phyloP scores from a whole-genome alignment of 2,329 filamentous ascomycete species.

The Talaromyces verruculosus region DNA sequence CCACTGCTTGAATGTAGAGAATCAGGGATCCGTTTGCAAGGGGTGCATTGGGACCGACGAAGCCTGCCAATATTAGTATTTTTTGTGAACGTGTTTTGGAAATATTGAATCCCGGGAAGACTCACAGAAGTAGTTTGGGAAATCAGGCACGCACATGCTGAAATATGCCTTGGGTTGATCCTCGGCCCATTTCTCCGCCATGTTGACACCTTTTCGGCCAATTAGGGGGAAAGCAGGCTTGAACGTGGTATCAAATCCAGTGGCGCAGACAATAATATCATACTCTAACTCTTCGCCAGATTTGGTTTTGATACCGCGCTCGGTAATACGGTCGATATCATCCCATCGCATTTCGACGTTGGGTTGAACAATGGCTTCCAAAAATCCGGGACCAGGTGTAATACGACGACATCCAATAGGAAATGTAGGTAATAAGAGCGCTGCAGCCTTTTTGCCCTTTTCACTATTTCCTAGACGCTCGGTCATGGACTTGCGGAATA shows the following conservation, averaged over 20 bases:
- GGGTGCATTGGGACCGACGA: not conserved
- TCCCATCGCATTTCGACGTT: not conserved
- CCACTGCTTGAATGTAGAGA: not conserved
- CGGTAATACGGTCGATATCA: not conserved
- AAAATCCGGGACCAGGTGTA: not conserved
- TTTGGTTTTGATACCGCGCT: not conserved
- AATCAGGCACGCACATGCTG: not conserved
- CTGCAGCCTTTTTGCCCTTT: slow-evolving; percentile 4
- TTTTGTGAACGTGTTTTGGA: not conserved
- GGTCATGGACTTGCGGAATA: slow-evolving; percentile 13
- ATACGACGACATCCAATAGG: slow-evolving; percentile 13
- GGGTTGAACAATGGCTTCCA: not conserved
- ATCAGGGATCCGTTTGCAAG: not conserved
- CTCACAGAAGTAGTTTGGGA: not conserved
- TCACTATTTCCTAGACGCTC: slow-evolving; percentile 8
- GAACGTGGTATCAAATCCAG: slow-evolving; percentile 7
- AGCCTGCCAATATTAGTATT: not conserved
- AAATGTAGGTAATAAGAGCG: slow-evolving; percentile 10
- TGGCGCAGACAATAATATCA: slow-evolving; percentile 8
- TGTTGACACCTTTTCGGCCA: not conserved
- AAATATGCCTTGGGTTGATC: slow-evolving; percentile 1
- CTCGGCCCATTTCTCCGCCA: not conserved
- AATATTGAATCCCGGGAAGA: not conserved
- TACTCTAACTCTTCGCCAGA: not conserved
- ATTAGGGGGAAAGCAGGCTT: not conserved